Base-by-base conservation (phyloP, 2,329 filamentous ascomycete species). In the Trichoderma atroviride region DNA sequence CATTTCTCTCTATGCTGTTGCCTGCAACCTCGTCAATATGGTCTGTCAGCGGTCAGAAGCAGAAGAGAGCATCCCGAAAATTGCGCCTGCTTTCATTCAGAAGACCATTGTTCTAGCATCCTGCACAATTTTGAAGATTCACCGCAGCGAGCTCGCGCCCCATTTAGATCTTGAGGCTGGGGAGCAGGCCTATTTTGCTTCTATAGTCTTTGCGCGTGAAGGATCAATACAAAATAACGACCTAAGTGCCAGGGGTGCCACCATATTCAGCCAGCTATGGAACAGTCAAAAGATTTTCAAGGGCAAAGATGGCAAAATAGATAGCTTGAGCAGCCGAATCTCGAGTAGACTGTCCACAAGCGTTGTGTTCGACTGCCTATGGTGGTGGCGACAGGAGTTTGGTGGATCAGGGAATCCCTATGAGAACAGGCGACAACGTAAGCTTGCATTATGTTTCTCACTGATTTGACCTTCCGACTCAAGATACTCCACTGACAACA, bases 241-340 rank as follows among this genome's bases (percentile, higher is more conserved):
- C 69, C 81, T 87, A 1, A 79, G 83, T 4, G 83, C 85, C 68
- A 83, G 85, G 19, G 80, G 85, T 24, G 83, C 83, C 4, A 84
- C 86, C 74, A 85, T 87, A 10, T 79, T 87, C 59, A 84, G 84
- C 2, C 85, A 87, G 72, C 78, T 87, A 0, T 87, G 84, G 85
- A 83, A 83, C 68, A 81, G 74, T 37, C 70, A 70, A 33, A 71
- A 58, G 4, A 71, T 72, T 14, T 74, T 74, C 14, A 60, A 56
- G n/a, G 33, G 19, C 1, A 53, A 52, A 22, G 47, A 69, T 37
- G 72, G 70, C 2, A 43, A 50, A 31, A 19, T 72, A 7, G 43
- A 73, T 14, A 56, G 66, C 14, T n/a, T 69, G 16, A 62, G 43
- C 35, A 71, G 71, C 13, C 69, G 84, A 50, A 83, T 87, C 19